Percentiles rank a stretch among this genome's conserved stretches.
phyloP scores from a whole-genome alignment of 192 early-diverging fungal species.

The Rhizoclosmatium globosum region DNA sequence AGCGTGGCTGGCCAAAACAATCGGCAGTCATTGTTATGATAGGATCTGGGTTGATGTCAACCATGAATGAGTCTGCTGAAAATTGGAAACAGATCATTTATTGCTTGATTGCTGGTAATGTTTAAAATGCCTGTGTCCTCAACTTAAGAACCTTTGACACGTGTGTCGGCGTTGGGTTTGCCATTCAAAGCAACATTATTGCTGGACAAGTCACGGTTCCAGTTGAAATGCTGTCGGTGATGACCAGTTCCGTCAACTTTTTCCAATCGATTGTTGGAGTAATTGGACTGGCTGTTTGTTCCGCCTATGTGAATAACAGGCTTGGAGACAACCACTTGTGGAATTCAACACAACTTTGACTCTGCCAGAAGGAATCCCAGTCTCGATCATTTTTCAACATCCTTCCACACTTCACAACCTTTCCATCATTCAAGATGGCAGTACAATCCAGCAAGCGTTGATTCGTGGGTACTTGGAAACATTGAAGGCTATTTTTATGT shows the following conservation, averaged over 20 bases:
- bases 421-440: background rate
- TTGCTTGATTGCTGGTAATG: constrained; percentile 70
- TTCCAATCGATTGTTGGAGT: constrained; percentile 61
- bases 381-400: background rate
- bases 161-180: constrained; percentile 67
- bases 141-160: too few relatives aligned
- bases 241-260: constrained; percentile 58
- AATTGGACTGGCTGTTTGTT: constrained; percentile 67
- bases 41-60: constrained; percentile 64
- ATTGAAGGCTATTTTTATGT: constrained; percentile 26
- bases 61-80: constrained; percentile 60
- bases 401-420: background rate
- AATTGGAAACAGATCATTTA: constrained; percentile 61
- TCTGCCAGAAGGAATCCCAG: background rate
- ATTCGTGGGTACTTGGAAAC: constrained; percentile 27
- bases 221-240: constrained; percentile 70
- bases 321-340: constrained; percentile 42
- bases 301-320: constrained; percentile 66
- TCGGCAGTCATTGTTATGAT: constrained; percentile 58
- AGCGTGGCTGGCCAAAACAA: too few relatives aligned
- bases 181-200: constrained; percentile 74
- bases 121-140: constrained; percentile 59
- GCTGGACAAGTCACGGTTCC: constrained; percentile 38
- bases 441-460: constrained; percentile 15
- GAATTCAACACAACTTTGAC: background rate